phyloP scores from a whole-genome alignment of 1,284 basidiomycete species.

The Papiliotrema nemorosa region DNA sequence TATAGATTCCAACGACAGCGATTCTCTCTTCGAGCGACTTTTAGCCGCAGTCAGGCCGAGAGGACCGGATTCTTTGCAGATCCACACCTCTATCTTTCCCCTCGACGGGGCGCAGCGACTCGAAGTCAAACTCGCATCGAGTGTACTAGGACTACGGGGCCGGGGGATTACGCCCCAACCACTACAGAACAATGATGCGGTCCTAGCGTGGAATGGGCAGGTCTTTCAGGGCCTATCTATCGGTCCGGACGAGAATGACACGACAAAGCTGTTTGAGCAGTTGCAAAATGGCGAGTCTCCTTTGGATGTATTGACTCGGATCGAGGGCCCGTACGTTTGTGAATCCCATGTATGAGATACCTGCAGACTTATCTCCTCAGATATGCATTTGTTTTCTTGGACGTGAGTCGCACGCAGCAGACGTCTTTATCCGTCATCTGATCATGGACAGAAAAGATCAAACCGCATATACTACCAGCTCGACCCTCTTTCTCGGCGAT shows the following conservation, averaged over 20 bases:
- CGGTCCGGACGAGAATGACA: constrained; percentile 70
- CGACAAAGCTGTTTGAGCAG: constrained; percentile 60
- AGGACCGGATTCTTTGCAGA: constrained; percentile 33
- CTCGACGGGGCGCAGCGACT: constrained; percentile 5
- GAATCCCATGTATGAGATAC: neutral
- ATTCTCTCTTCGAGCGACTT: constrained; percentile 17
- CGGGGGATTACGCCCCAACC: constrained; percentile 64
- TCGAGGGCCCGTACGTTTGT: constrained; percentile 81
- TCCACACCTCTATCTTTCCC: constrained; percentile 9
- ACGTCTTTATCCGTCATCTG: neutral
- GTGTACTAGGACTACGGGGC: constrained; percentile 76
- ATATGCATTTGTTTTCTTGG: constrained; percentile 77
- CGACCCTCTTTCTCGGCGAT: constrained; percentile 87
- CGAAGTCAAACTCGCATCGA: constrained; percentile 60
- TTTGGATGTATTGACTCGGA: constrained; percentile 55
- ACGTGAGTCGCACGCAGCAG: too few relatives aligned
- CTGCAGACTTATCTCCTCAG: constrained; percentile 54
- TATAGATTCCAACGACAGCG: neutral
- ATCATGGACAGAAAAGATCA: constrained; percentile 47
- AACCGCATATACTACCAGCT: constrained; percentile 68
- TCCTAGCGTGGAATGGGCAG: constrained; percentile 90
- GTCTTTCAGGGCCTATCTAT: constrained; percentile 74
- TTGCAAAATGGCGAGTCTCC: constrained; percentile 55
- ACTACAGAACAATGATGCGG: constrained; percentile 55
- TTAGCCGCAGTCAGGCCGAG: constrained; percentile 14